Base-by-base conservation (phyloP, 768 basidiomycete species). In the Rubroboletus satanas region DNA sequence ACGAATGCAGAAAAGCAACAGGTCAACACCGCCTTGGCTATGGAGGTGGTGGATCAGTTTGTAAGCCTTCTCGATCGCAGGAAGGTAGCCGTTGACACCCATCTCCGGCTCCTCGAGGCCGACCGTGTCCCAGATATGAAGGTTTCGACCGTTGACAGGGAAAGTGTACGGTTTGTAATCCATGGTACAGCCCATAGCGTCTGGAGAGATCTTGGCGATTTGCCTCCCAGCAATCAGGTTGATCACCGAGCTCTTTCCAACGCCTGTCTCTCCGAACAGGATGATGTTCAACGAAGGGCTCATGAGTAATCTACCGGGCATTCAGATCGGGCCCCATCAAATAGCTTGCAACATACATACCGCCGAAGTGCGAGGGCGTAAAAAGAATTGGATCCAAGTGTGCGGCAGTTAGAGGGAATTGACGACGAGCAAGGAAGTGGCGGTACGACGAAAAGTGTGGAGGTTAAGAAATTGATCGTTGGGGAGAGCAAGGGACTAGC, bases 261-360 rank as follows among this genome's bases (percentile, higher is more conserved):
- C 58, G 15, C 77, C 77, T 0, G 74, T 72, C 59, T 78, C 77
- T 7, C 78, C 78, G 51, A 79, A 79, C 2, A 79, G 38, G 39
- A 79, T 67, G 50, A 78, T 65, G 54, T 79, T 79, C 46, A 68
- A 46, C 38, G 61, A 57, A 31, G 56, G 31, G 38, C 51, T 46
- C 64, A 67, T 65, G 59, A 14, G 21, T 48, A 44, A 21, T 51
- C 63, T 65, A 47, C 53, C 36, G 21, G 31, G 11, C 11, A 28
- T 23, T 65, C n/a, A 65, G 64, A 64, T 66, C 61, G 47, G 38
- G 6, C 10, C 17, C 17, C 46, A 56, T 56, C 64, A 15, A 45
- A 28, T 29, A 8, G 23, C 21, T 52, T 23, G 36, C 35, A 45
- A 35, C 8, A 44, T 15, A 50, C 64, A 12, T 51, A 64, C 64